Conservation (phyloP, 768 basidiomycete genomes). For the Tylopilus rubrobrunneus region DNA sequence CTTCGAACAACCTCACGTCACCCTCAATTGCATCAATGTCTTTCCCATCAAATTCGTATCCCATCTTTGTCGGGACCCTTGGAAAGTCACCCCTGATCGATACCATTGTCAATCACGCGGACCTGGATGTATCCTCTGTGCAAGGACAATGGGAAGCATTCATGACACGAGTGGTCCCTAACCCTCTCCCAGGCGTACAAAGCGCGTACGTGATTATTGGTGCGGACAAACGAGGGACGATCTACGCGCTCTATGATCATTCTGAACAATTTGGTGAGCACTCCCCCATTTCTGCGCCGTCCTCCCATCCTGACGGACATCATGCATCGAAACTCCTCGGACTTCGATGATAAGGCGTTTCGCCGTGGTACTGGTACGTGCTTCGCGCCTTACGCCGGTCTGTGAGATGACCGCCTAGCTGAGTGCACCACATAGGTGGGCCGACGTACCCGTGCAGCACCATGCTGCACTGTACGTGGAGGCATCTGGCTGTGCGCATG, state of each 20-base stretch:
- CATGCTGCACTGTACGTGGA: neutral
- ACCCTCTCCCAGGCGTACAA: neutral
- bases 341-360: constrained; percentile 1
- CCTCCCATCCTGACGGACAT: neutral
- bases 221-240: constrained; percentile 1
- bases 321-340: neutral
- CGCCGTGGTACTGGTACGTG: constrained; percentile 1
- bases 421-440: neutral
- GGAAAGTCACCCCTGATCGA: constrained; percentile 1
- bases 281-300: neutral
- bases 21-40: constrained; percentile 21
- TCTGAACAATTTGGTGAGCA: constrained; percentile 4
- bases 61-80: neutral
- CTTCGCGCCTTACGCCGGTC: no score
- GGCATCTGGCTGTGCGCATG: neutral
- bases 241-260: constrained; percentile 3
- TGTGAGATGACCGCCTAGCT: neutral
- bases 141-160: neutral
- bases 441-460: neutral
- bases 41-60: neutral
- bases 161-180: neutral
- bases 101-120: neutral
- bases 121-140: neutral
- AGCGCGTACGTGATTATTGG: neutral
- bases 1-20: constrained; percentile 49